Evolutionary conservation across 192 early-diverging fungal species (phyloP), one percentile per base, ranked within the genome.

Genomic region (Mortierella hygrophila): DNA sequence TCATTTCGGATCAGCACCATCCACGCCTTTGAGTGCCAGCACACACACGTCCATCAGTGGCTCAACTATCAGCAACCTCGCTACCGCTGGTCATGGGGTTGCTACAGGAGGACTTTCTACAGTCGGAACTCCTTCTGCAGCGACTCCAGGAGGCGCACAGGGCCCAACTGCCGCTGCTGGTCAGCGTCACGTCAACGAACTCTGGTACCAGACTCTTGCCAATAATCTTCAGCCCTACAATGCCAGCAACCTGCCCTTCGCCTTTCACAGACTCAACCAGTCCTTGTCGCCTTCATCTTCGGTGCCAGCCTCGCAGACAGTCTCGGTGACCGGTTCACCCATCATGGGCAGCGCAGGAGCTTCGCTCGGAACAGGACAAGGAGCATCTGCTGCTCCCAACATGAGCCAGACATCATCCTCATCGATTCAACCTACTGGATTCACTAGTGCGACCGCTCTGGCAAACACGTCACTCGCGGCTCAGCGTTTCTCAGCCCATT

Each of bases 401-500:
- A 40, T 63, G 7, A 72, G 29, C 41, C 20, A 46, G 40, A 55
- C 75, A 72, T 72, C 75, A 18, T 60, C 72, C 35, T 77, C 72
- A 4, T 40, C 72, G 26, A 42, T 70, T 11, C 77, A 83, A 18
- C 44, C 72, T 18, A 60, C 75, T 11, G 41, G 37, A 57, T 74
- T 76, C 44, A 26, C 35, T n/a, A 55, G 55, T 9, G 10, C 83
- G 11, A 57, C 37, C 29, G 18, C 69, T 9, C 47, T 72, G 13
- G 29, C 70, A 38, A 72, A 40, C 10, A 38, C 71, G 21, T 46
- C 78, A 26, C 63, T 86, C 20, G 79, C 79, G 1, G 78, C 84
- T 20, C 84, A 86, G 46, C 80, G 75, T 21, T 75, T 81, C 47
- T 86, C 84, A 20, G 84, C 79, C 0, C 84, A 86, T 74, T 38